Evolutionary conservation across 345 rosid genomes (phyloP), one percentile per base, ranked within the genome.

Genomic region (Camelina neglecta): DNA sequence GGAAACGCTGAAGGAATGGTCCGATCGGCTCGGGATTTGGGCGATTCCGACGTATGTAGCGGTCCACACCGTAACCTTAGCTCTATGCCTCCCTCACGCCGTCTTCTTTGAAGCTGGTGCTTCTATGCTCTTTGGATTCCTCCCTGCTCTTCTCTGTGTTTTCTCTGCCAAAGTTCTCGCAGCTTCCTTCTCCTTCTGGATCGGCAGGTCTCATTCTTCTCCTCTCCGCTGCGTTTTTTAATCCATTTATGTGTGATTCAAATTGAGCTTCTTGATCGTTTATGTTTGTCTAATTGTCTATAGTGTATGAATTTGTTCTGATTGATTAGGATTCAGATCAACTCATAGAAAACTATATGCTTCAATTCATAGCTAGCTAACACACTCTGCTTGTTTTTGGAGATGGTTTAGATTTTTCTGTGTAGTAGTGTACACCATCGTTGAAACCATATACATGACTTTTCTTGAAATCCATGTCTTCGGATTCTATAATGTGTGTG

Each of bases 31-130:
- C 10, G 97, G 97, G 13, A 59, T 85, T 5, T 90, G 98, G 98
- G 96, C 95, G 47, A 84, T 94, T 47, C 97, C 98, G n/a, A 83
- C 83, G 55, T 94, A 90, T 71, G 91, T 92, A 11, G 95, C 80
- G 39, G 35, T 89, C 55, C 98, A 94, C 84, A 87, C 97, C 36
- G 70, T 94, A 45, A 76, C 92, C 2, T 75, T 94, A 51, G 86
- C 93, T 10, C 81, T 94, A 35, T 94, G 97, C 71, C 86, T 94
- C 68, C 97, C 97, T 31, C 86, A 75, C 68, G 99, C 97, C 29
- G 82, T 95, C 57, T 92, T 92, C 90, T 88, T 92, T 29, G 97
- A 92, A 83, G 97, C 97, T 5, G 97, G 84, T 5, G 95, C 99
- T 66, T 84, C 97, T 60, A 68, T 89, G 8, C 85, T 95, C 39